These are phyloP conservation scores for Colletotrichum melonis DNA, from an alignment of 2,329 filamentous ascomycete genomes.

Conservation along the genomic window DNA sequence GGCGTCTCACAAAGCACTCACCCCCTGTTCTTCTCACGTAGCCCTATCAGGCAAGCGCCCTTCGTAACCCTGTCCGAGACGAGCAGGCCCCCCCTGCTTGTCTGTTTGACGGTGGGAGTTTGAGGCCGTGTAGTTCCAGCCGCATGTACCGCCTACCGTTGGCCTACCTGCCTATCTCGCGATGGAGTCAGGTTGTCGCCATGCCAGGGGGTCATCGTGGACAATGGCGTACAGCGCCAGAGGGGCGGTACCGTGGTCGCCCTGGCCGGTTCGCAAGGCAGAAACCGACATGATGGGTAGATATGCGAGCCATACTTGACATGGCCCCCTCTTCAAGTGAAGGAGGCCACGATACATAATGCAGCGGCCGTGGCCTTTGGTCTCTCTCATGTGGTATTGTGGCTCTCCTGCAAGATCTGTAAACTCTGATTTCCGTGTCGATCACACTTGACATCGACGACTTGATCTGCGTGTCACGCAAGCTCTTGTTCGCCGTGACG, in stretches of 20 bases:
- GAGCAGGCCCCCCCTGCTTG: not conserved
- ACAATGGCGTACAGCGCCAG: conserved; percentile 7
- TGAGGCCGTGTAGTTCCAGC: not conserved
- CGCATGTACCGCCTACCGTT: conserved; percentile 4
- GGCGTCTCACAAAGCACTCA: not conserved
- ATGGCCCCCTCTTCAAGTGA: conserved; percentile 3
- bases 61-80: conserved; percentile 18
- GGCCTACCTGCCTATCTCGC: conserved; percentile 5
- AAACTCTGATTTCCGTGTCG: not conserved
- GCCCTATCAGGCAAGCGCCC: conserved; percentile 32
- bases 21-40: not conserved
- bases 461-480: not conserved
- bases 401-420: not conserved
- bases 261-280: conserved; percentile 13
- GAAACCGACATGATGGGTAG: not conserved
- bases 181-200: conserved; percentile 24
- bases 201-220: conserved; percentile 3
- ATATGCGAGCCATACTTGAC: not conserved
- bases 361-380: not conserved
- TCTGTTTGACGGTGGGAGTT: conserved; percentile 10
- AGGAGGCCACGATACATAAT: conserved; percentile 28
- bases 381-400: not conserved
- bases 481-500: not conserved
- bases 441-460: conserved; percentile 12
- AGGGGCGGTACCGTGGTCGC: not conserved